phyloP scores from a whole-genome alignment of 2,329 filamentous ascomycete species.

The Geosmithia putterillii region DNA sequence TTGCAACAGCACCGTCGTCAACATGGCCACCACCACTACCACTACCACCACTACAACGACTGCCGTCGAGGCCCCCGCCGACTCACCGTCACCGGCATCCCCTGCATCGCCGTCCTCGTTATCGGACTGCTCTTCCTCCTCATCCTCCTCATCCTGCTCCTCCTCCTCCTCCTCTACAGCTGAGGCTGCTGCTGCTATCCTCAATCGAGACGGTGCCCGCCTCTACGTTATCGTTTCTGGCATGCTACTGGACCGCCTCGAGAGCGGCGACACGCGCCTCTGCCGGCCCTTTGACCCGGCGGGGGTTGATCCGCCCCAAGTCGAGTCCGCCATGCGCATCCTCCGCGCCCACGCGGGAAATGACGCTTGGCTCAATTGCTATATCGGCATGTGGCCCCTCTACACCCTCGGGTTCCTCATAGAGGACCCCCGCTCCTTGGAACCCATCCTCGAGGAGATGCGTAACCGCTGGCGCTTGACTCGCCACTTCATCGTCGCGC shows the following conservation, averaged over 20 bases:
- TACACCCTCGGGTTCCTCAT: conserved; percentile 9
- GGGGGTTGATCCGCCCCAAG: not conserved
- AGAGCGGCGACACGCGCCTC: not conserved
- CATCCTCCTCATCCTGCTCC: not conserved
- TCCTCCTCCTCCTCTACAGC: not conserved
- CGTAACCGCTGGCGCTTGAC: not conserved
- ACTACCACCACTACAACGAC: not conserved
- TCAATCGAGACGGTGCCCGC: not conserved
- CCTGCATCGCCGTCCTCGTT: too few relatives aligned
- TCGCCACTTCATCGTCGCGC: not conserved
- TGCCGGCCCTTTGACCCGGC: not conserved
- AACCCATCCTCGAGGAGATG: not conserved
- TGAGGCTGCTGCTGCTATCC: not conserved
- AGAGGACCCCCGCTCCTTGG: not conserved
- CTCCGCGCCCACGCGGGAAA: conserved; percentile 5
- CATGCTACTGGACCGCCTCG: not conserved
- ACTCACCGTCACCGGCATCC: not conserved
- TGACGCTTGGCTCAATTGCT: conserved; percentile 11
- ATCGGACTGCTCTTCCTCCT: not conserved
- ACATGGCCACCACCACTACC: too few relatives aligned
- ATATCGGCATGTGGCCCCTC: conserved; percentile 12
- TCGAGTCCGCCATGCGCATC: conserved; percentile 2
- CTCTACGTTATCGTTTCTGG: not conserved
- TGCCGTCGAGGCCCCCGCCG: too few relatives aligned
- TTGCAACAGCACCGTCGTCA: too few relatives aligned